phyloP scores from a whole-genome alignment of 1,284 basidiomycete species.

The Afroboletus lepidellus region DNA sequence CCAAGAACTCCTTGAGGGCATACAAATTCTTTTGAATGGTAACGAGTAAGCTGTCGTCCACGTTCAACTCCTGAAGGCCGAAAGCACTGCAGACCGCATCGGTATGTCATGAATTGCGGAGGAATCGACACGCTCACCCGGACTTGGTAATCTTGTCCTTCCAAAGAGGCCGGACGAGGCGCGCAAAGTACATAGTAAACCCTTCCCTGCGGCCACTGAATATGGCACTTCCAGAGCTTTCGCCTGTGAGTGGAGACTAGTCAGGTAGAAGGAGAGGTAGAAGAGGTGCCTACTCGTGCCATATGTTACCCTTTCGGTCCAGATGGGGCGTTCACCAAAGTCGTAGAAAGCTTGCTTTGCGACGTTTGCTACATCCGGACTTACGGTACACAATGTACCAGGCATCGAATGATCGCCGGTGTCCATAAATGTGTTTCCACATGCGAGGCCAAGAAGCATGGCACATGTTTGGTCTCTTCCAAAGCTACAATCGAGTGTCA shows the following conservation, averaged over 20 bases:
- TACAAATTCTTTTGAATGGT: constrained; percentile 78
- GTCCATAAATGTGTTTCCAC: constrained; percentile 74
- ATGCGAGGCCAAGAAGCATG: constrained; percentile 82
- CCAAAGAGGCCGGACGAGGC: constrained; percentile 88
- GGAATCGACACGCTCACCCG: constrained; percentile 42
- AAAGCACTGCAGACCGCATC: constrained; percentile 34
- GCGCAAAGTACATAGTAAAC: constrained; percentile 82
- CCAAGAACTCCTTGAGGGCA: constrained; percentile 73
- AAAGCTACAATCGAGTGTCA: constrained; percentile 50
- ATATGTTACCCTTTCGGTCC: constrained; percentile 71
- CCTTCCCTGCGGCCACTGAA: constrained; percentile 92
- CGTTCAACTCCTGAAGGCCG: constrained; percentile 52
- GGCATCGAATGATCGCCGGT: constrained; percentile 45
- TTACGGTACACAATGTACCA: constrained; percentile 51
- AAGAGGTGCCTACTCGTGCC: constrained; percentile 51
- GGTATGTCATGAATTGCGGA: not conserved
- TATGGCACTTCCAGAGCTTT: constrained; percentile 69
- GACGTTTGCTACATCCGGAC: constrained; percentile 59
- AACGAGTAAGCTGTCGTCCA: constrained; percentile 64
- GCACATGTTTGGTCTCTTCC: constrained; percentile 88
- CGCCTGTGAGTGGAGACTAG: constrained; percentile 40
- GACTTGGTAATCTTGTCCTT: constrained; percentile 69
- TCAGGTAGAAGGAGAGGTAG: constrained; percentile 15
- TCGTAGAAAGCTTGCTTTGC: constrained; percentile 85
- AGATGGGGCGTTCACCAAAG: constrained; percentile 77